These are phyloP conservation scores for Diaporthe destruens DNA, from an alignment of 2,329 filamentous ascomycete species.

Conservation along the genomic window DNA sequence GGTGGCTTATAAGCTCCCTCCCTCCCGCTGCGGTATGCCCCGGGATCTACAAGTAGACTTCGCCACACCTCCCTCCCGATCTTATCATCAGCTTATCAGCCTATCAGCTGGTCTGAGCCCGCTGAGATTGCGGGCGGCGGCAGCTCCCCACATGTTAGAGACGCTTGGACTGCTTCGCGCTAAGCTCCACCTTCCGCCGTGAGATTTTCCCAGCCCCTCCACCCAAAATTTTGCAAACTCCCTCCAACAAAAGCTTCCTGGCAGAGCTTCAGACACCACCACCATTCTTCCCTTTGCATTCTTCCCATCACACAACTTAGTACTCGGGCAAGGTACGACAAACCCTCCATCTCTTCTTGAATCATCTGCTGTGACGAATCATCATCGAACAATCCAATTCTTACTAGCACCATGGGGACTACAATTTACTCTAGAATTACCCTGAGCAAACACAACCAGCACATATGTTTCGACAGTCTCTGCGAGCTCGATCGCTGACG, in stretches of 20 bases:
- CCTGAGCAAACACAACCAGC: slow-evolving; percentile 61
- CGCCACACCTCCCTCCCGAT: slow-evolving; percentile 27
- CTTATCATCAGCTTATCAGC: not conserved
- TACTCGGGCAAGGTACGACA: slow-evolving; percentile 47
- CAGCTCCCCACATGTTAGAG: slow-evolving; percentile 21
- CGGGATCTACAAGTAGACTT: slow-evolving; percentile 26
- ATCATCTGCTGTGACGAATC: slow-evolving; percentile 58
- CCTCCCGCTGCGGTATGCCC: slow-evolving; percentile 13
- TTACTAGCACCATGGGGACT: slow-evolving; percentile 70
- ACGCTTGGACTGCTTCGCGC: not conserved
- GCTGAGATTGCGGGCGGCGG: slow-evolving; percentile 20
- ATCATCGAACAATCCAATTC: slow-evolving; percentile 73
- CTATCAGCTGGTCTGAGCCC: slow-evolving; percentile 8
- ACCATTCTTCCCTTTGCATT: slow-evolving; percentile 16
- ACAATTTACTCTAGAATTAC: slow-evolving; percentile 64
- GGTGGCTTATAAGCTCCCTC: slow-evolving; percentile 34
- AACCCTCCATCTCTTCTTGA: slow-evolving; percentile 15
- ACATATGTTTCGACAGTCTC: slow-evolving; percentile 21
- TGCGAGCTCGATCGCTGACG: slow-evolving; percentile 28
- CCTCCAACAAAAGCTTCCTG: slow-evolving; percentile 23
- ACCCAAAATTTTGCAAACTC: slow-evolving; percentile 29
- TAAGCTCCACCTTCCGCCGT: slow-evolving; percentile 17
- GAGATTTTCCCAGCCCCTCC: slow-evolving; percentile 40
- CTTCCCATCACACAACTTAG: slow-evolving; percentile 28
- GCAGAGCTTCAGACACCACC: slow-evolving; percentile 24